These are phyloP conservation scores for Geotrichum australiense DNA, from an alignment of 1,139 yeast genomes.

Conservation along the genomic window DNA sequence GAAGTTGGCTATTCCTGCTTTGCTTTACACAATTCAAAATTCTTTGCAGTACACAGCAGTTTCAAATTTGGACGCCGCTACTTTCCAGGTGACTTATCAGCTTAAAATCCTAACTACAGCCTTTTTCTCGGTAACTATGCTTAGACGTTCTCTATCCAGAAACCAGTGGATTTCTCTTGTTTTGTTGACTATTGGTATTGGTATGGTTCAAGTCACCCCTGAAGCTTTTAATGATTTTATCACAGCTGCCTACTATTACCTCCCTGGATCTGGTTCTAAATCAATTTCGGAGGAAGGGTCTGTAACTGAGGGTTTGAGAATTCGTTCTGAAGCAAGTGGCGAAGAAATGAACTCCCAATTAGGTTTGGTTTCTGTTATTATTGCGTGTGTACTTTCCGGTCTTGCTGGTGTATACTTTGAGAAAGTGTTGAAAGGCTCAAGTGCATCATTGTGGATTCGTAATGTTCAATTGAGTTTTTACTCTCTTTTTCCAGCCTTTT, in stretches of 20 bases:
- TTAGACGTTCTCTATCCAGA: constrained; percentile 31
- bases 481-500: constrained; percentile 38
- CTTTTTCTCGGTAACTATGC: constrained; percentile 38
- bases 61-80: constrained; percentile 39
- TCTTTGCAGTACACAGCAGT: constrained; percentile 39
- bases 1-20: constrained; percentile 39
- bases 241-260: constrained; percentile 18
- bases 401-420: constrained; percentile 41
- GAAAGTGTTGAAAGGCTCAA: constrained; percentile 37
- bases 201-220: constrained; percentile 37
- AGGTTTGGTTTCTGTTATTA: constrained; percentile 36
- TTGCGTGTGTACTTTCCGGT: constrained; percentile 37
- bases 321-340: constrained; percentile 15
- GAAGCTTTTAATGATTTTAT: constrained; percentile 25
- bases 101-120: constrained; percentile 40
- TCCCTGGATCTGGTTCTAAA: constrained; percentile 10
- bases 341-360: constrained; percentile 28
- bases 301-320: constrained; percentile 1
- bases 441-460: constrained; percentile 37
- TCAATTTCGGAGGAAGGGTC: neutral
- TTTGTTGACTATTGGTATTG: constrained; percentile 37
- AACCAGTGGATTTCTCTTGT: constrained; percentile 36
- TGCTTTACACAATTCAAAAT: constrained; percentile 38
- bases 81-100: constrained; percentile 41
- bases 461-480: constrained; percentile 38